phyloP scores from a whole-genome alignment of 345 rosid species.

The Erodium maritimum region DNA sequence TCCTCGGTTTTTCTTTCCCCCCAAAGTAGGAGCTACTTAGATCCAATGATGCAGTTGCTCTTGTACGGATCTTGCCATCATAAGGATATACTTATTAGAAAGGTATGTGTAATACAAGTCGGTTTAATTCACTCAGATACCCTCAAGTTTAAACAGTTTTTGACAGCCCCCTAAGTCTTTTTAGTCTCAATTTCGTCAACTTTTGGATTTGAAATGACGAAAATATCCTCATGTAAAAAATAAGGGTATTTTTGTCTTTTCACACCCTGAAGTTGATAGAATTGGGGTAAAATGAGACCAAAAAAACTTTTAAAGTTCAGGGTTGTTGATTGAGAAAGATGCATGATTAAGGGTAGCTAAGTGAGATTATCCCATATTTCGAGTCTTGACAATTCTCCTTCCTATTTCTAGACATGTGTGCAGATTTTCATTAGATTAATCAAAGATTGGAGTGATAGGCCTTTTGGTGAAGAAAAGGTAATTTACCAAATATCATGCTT shows the following conservation, averaged over 20 bases:
- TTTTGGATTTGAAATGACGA: too few species aligned
- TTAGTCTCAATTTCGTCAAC: too few species aligned
- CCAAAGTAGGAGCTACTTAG: constrained; percentile 41
- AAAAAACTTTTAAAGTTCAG: too few species aligned
- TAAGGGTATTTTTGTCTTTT: too few species aligned
- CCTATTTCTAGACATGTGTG: constrained; percentile 53
- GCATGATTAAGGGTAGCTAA: too few species aligned
- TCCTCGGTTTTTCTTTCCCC: constrained; percentile 72
- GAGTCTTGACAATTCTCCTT: too few species aligned
- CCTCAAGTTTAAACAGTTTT: not conserved
- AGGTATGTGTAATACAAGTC: constrained; percentile 34
- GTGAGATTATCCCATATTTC: too few species aligned
- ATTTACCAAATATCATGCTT: not conserved
- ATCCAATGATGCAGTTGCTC: constrained; percentile 56
- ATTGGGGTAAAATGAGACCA: too few species aligned
- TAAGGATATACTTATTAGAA: constrained; percentile 63
- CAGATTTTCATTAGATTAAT: constrained; percentile 81
- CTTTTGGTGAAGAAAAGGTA: constrained; percentile 60
- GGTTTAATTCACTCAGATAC: not conserved
- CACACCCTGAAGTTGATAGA: too few species aligned
- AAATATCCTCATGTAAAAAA: too few species aligned
- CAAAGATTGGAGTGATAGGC: constrained; percentile 73
- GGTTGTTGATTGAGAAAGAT: too few species aligned
- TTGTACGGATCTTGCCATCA: constrained; percentile 60
- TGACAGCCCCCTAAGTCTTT: too few species aligned